A percentile compares a stretch with the other conserved stretches of the same genome.
These are phyloP conservation scores for Coemansia sp. DNA, from an alignment of 192 early-diverging fungal genomes.

Conservation along the genomic window DNA sequence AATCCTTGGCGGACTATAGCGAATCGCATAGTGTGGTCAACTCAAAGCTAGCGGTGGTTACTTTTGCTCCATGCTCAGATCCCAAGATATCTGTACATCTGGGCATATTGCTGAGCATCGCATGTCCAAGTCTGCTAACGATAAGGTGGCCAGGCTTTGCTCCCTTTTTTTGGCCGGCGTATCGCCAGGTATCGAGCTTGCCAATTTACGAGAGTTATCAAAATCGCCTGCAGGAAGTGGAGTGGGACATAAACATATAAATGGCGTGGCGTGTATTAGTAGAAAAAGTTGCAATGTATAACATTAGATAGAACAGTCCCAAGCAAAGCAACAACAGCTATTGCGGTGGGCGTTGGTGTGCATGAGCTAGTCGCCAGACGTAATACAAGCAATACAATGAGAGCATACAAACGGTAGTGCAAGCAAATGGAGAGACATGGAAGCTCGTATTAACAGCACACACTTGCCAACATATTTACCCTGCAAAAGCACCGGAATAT, in stretches of 20 bases:
- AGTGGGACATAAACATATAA: neutral
- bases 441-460: too few species aligned
- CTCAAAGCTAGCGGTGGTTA: neutral
- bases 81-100: neutral
- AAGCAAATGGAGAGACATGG: too few species aligned
- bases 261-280: neutral
- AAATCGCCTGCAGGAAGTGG: neutral
- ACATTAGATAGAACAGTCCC: too few species aligned
- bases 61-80: neutral
- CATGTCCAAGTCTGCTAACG: neutral
- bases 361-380: too few species aligned
- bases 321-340: too few species aligned
- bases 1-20: neutral
- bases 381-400: too few species aligned
- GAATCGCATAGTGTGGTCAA: neutral
- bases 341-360: too few species aligned
- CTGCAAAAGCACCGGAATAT: too few species aligned
- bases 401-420: too few species aligned
- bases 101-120: neutral
- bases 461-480: too few species aligned
- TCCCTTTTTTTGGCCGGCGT: neutral
- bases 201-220: neutral
- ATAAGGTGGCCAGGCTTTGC: neutral
- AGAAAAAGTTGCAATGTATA: too few species aligned
- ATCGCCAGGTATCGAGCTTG: neutral